These are phyloP conservation scores for Clonostachys rosea DNA, from an alignment of 2,329 filamentous ascomycete genomes.

Conservation along the genomic window DNA sequence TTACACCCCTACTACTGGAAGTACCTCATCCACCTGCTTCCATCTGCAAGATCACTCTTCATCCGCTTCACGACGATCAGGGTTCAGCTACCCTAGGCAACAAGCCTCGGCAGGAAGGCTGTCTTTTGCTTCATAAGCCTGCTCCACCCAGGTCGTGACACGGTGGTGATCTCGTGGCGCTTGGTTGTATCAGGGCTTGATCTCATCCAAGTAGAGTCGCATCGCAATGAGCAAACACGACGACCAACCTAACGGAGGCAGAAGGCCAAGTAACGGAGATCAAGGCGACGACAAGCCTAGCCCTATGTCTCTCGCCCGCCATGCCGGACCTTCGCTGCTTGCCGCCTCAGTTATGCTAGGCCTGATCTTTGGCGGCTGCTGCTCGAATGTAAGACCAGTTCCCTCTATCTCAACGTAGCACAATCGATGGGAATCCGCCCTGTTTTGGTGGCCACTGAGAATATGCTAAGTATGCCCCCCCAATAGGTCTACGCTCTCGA, in stretches of 20 bases:
- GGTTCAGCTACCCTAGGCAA: too few relatives aligned
- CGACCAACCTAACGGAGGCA: neutral
- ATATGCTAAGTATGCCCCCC: conserved; percentile 2
- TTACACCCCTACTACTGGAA: too few relatives aligned
- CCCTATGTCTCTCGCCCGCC: neutral
- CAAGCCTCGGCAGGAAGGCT: too few relatives aligned
- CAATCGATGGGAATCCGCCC: neutral
- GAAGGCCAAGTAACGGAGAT: neutral
- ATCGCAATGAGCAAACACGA: neutral
- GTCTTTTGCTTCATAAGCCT: too few relatives aligned
- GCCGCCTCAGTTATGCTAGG: conserved; percentile 65
- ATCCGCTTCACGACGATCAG: too few relatives aligned
- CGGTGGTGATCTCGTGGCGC: too few relatives aligned
- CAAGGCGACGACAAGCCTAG: neutral
- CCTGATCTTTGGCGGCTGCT: conserved; percentile 94
- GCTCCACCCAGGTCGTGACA: too few relatives aligned
- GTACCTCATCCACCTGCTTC: too few relatives aligned
- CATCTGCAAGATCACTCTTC: too few relatives aligned
- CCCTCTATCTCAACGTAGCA: neutral
- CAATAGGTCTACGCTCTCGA: conserved; percentile 88
- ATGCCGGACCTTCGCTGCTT: conserved; percentile 32
- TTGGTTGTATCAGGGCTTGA: too few relatives aligned
- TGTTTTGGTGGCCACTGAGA: neutral
- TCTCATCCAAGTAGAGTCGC: neutral
- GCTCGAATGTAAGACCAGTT: conserved; percentile 68